A percentile compares a stretch with the other conserved stretches of the same genome.
Conservation (phyloP, 805 yeast genomes). For the Schwanniomyces pseudopolymorphus region DNA sequence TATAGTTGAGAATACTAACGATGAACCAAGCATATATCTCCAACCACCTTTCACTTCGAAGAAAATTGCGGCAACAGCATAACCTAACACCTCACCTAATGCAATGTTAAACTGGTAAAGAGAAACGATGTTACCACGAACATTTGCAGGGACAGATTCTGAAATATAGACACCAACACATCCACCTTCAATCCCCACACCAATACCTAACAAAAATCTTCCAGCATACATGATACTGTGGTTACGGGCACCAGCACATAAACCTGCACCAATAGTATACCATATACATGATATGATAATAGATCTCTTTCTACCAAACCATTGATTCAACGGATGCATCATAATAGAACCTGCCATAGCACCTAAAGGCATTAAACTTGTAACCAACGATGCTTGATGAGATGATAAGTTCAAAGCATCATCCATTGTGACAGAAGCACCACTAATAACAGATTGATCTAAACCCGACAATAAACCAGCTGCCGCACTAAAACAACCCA, state of each 20-base stretch:
- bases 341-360: constrained; percentile 63
- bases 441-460: constrained; percentile 67
- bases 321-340: constrained; percentile 58
- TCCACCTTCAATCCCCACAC: constrained; percentile 68
- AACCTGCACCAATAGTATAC: constrained; percentile 60
- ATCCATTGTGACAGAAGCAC: constrained; percentile 56
- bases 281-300: constrained; percentile 56
- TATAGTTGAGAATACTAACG: constrained; percentile 55
- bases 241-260: constrained; percentile 47
- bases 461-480: constrained; percentile 68
- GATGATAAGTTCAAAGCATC: constrained; percentile 38
- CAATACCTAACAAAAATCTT: constrained; percentile 59
- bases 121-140: constrained; percentile 56
- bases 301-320: constrained; percentile 54
- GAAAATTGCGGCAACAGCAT: constrained; percentile 62
- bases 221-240: constrained; percentile 48
- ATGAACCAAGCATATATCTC: constrained; percentile 67
- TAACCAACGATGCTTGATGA: constrained; percentile 51
- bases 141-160: constrained; percentile 57
- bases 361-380: constrained; percentile 67
- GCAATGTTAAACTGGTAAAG: constrained; percentile 66
- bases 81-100: constrained; percentile 65
- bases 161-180: constrained; percentile 62
- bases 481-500: constrained; percentile 56
- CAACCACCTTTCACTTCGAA: constrained; percentile 57